phyloP scores from a whole-genome alignment of 1,284 basidiomycete species.

The Trametes polyzona region DNA sequence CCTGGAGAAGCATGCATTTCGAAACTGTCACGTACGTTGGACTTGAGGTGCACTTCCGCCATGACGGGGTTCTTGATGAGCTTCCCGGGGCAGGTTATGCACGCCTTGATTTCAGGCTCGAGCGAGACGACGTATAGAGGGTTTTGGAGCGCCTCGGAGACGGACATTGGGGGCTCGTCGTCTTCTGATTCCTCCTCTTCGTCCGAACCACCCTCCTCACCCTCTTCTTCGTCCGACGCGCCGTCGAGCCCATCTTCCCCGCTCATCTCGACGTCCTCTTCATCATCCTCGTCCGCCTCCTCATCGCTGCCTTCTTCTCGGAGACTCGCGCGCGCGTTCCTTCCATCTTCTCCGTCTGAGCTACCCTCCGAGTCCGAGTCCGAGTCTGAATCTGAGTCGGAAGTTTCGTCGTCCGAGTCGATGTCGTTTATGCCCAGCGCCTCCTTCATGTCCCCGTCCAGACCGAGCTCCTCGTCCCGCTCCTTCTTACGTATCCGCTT shows the following conservation, averaged over 20 bases:
- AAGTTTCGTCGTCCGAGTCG: conserved; percentile 65
- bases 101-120: conserved; percentile 57
- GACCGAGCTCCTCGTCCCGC: conserved; percentile 70
- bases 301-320: background rate
- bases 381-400: conserved; percentile 19
- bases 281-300: conserved; percentile 16
- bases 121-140: conserved; percentile 66
- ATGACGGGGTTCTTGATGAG: conserved; percentile 67
- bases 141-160: conserved; percentile 62
- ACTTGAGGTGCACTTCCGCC: conserved; percentile 63
- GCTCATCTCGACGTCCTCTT: conserved; percentile 33
- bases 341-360: conserved; percentile 29
- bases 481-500: conserved; percentile 67
- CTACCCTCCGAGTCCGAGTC: background rate
- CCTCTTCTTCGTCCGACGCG: conserved; percentile 29
- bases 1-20: background rate
- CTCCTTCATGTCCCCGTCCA: conserved; percentile 73
- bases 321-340: background rate
- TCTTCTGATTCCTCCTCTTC: conserved; percentile 34
- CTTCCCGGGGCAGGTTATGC: conserved; percentile 79
- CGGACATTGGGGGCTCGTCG: conserved; percentile 50
- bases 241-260: conserved; percentile 33
- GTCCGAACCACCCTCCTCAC: conserved; percentile 27
- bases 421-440: conserved; percentile 74
- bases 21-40: conserved; percentile 60